phyloP scores from a whole-genome alignment of 805 yeast genomes.

The Suhomyces prunicola region DNA sequence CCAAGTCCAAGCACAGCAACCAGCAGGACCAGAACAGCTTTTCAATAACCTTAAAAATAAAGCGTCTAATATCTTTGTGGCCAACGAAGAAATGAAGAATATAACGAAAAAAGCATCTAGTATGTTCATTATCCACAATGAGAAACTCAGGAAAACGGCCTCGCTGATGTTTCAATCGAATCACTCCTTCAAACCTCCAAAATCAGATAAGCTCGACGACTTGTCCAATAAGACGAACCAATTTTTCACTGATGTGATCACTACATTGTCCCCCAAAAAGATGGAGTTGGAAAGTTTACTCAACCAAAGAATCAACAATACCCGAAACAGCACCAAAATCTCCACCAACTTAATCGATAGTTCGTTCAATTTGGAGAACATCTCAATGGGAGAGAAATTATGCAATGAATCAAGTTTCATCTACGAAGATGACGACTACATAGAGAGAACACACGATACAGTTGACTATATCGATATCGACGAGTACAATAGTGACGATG shows the following conservation, averaged over 20 bases:
- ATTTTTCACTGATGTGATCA: conserved; percentile 23
- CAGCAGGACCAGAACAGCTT: conserved; percentile 3
- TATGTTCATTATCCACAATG: conserved; percentile 11
- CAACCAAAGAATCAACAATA: neutral
- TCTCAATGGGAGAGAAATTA: conserved; percentile 4
- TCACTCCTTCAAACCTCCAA: conserved; percentile 3
- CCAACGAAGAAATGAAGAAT: neutral
- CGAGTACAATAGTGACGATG: conserved; percentile 23
- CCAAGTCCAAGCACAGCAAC: neutral
- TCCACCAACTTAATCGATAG: conserved; percentile 18
- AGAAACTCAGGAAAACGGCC: conserved; percentile 6
- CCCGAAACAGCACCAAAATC: neutral
- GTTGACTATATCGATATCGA: conserved; percentile 18
- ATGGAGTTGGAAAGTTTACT: neutral
- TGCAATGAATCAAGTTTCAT: neutral
- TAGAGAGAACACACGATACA: conserved; percentile 1
- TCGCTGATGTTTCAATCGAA: conserved; percentile 5
- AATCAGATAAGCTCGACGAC: conserved; percentile 11
- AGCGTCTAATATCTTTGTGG: conserved; percentile 16
- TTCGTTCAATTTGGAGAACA: conserved; percentile 28
- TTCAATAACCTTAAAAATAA: conserved; percentile 14
- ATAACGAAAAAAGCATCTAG: conserved; percentile 17
- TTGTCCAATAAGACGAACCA: conserved; percentile 24
- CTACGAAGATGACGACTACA: neutral
- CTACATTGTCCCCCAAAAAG: conserved; percentile 23